phyloP scores from a whole-genome alignment of 2,329 filamentous ascomycete genomes.

The Trichoderma pleuroti region DNA sequence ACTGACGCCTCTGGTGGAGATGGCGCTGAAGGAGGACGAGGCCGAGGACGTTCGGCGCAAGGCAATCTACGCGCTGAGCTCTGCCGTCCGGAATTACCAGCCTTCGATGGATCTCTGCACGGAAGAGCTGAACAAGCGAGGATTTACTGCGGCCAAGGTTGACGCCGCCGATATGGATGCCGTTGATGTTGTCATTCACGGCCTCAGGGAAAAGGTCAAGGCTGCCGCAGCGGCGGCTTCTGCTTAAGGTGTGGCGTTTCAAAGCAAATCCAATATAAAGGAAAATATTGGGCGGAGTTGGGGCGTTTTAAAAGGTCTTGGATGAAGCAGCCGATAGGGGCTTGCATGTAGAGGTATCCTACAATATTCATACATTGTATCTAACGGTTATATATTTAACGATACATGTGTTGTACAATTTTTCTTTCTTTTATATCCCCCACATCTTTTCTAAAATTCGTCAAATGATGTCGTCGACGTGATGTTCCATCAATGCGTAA shows the following conservation, averaged over 20 bases:
- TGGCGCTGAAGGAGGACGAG: slow-evolving; percentile 60
- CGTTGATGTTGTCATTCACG: slow-evolving; percentile 70
- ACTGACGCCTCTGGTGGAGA: slow-evolving; percentile 63
- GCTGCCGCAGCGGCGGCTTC: slow-evolving; percentile 28
- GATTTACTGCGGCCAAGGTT: slow-evolving; percentile 57
- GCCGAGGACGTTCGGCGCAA: slow-evolving; percentile 71
- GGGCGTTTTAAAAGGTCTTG: slow-evolving; percentile 7
- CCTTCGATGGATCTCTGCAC: slow-evolving; percentile 70
- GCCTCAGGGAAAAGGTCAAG: slow-evolving; percentile 55
- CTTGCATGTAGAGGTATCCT: background rate
- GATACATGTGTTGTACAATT: slow-evolving; percentile 37
- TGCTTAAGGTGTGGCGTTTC: background rate
- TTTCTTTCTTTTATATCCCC: slow-evolving; percentile 28
- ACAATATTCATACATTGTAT: slow-evolving; percentile 11
- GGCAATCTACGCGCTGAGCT: slow-evolving; percentile 85
- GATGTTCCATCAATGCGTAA: slow-evolving; percentile 38
- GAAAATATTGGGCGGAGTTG: slow-evolving; percentile 39
- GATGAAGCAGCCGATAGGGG: background rate
- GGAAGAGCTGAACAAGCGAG: slow-evolving; percentile 55
- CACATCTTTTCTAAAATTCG: background rate
- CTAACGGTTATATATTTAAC: slow-evolving; percentile 22
- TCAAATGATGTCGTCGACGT: background rate
- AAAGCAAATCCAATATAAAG: background rate
- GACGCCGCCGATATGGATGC: slow-evolving; percentile 85
- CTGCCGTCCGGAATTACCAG: slow-evolving; percentile 83